Evolutionary conservation across 805 yeast genomes (phyloP).

Genomic region (Saturnispora diversa): DNA sequence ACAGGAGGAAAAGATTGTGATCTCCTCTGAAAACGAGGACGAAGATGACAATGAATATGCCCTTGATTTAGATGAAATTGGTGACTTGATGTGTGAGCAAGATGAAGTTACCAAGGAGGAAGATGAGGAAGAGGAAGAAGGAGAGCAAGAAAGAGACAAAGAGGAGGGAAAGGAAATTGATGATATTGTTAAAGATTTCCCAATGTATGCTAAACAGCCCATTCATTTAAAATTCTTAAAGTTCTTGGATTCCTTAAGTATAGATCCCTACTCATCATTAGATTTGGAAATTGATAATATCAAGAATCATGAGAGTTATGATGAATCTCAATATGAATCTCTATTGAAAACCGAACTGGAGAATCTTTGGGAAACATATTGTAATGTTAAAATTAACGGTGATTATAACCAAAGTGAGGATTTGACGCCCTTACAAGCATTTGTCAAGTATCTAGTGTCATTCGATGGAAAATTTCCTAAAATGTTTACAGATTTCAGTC

Average conservation of each 20-base stretch:
- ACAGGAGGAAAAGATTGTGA: no score
- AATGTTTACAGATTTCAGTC: slow-evolving; percentile 8
- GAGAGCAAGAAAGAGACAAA: no score
- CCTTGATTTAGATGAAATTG: slow-evolving; percentile 16
- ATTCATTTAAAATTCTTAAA: no score
- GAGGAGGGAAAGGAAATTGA: no score
- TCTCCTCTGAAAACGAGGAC: no score
- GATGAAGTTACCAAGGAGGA: no score
- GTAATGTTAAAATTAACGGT: no score
- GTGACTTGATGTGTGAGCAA: slow-evolving; percentile 12
- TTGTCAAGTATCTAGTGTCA: not conserved
- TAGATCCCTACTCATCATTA: slow-evolving; percentile 13
- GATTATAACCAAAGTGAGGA: no score
- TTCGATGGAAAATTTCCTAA: not conserved
- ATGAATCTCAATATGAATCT: slow-evolving; percentile 13
- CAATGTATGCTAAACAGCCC: no score
- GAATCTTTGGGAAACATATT: slow-evolving; percentile 12
- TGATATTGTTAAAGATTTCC: no score
- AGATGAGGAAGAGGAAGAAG: slow-evolving; percentile 3
- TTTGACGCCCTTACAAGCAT: not conserved
- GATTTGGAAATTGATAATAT: slow-evolving; percentile 19
- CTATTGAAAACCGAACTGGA: slow-evolving; percentile 14
- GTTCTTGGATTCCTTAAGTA: not conserved
- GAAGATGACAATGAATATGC: slow-evolving; percentile 11
- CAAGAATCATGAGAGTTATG: slow-evolving; percentile 20